These are phyloP conservation scores for Paxillus involutus DNA, from an alignment of 768 basidiomycete genomes.

Conservation along the genomic window DNA sequence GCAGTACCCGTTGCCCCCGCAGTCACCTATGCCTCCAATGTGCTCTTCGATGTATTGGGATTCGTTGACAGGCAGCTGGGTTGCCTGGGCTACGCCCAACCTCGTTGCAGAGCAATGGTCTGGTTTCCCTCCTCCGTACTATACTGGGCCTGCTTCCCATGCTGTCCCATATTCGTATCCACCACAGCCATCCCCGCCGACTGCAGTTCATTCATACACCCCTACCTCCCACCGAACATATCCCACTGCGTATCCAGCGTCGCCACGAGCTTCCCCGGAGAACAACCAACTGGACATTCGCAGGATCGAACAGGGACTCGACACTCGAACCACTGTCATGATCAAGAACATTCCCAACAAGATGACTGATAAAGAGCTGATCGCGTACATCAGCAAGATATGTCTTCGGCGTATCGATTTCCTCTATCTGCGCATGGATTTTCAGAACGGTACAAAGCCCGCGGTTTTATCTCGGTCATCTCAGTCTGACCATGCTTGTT, in stretches of 20 bases:
- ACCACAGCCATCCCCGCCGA: constrained; percentile 23
- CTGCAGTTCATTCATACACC: constrained; percentile 18
- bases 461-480: background rate
- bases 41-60: constrained; percentile 31
- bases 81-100: constrained; percentile 28
- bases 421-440: constrained; percentile 86
- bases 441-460: constrained; percentile 61
- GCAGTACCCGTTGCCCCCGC: constrained; percentile 30
- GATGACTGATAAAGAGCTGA: constrained; percentile 75
- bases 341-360: constrained; percentile 94
- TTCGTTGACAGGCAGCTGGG: constrained; percentile 26
- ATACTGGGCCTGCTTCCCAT: constrained; percentile 23
- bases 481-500: constrained; percentile 3
- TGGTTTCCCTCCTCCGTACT: constrained; percentile 29
- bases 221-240: constrained; percentile 18
- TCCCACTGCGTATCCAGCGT: constrained; percentile 22
- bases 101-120: constrained; percentile 30
- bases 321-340: constrained; percentile 86
- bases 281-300: constrained; percentile 65
- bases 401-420: constrained; percentile 82
- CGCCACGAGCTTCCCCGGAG: constrained; percentile 33
- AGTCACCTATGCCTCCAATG: constrained; percentile 27
- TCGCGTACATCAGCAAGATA: constrained; percentile 66
- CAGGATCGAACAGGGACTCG: constrained; percentile 73
- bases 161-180: constrained; percentile 28